Evolutionary conservation across 257 asterid genomes (phyloP).

Genomic region (Solanum etuberosum): DNA sequence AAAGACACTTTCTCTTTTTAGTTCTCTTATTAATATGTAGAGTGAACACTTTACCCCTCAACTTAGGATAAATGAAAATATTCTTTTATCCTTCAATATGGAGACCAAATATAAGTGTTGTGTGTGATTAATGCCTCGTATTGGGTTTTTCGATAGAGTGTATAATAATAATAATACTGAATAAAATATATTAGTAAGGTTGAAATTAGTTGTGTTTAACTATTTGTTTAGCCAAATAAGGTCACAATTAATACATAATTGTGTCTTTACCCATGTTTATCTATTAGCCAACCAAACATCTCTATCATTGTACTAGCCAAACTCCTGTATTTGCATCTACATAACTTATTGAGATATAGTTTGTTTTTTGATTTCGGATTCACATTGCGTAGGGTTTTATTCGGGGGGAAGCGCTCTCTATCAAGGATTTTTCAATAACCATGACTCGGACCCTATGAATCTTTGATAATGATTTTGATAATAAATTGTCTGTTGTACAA

Average conservation of each 20-base stretch:
- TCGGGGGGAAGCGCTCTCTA: fast-evolving
- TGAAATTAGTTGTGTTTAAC: too few relatives aligned
- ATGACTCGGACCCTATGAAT: not conserved
- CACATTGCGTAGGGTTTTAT: fast-evolving
- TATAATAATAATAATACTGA: too few relatives aligned
- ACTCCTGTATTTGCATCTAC: not conserved
- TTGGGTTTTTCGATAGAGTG: not conserved
- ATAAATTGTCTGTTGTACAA: too few relatives aligned
- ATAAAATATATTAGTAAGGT: too few relatives aligned
- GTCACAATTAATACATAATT: too few relatives aligned
- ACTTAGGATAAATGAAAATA: not conserved
- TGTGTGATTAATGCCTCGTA: too few relatives aligned
- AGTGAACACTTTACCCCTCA: not conserved
- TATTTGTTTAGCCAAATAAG: not conserved
- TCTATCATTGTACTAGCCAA: not conserved
- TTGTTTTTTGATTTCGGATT: too few relatives aligned
- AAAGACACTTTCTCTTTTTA: too few relatives aligned
- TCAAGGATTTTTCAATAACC: not conserved
- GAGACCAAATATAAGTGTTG: not conserved
- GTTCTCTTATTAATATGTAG: too few relatives aligned
- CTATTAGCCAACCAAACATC: not conserved
- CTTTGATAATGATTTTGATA: not conserved
- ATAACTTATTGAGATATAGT: not conserved
- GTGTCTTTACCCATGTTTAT: not conserved
- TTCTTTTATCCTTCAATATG: not conserved